A percentile compares a stretch with the other conserved stretches of the same genome.
Evolutionary conservation across 495 filamentous ascomycete genomes (phyloP).

Genomic region (Annulohypoxylon maeteangense): DNA sequence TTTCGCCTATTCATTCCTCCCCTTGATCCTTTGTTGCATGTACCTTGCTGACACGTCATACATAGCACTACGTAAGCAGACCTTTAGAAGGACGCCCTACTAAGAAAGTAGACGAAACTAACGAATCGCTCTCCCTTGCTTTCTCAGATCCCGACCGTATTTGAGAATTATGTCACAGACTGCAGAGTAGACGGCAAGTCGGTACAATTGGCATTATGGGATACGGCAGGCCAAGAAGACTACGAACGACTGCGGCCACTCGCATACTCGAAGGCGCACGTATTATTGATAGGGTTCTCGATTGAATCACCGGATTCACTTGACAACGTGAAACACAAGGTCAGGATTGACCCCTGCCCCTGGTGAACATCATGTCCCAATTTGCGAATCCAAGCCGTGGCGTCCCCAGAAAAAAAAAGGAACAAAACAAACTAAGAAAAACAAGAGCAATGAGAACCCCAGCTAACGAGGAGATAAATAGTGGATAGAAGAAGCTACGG

Average conservation of each 20-base stretch:
- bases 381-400: neutral
- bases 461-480: slow-evolving; percentile 50
- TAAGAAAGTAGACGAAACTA: slow-evolving; percentile 48
- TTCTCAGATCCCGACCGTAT: slow-evolving; percentile 92
- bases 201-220: slow-evolving; percentile 97
- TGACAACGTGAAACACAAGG: slow-evolving; percentile 98
- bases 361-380: neutral
- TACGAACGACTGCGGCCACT: slow-evolving; percentile 95
- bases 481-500: slow-evolving; percentile 98
- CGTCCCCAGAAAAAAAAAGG: neutral
- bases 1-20: slow-evolving; percentile 10
- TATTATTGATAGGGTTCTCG: slow-evolving; percentile 95
- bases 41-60: slow-evolving; percentile 28
- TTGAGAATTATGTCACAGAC: slow-evolving; percentile 99
- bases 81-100: neutral
- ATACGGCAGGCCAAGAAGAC: slow-evolving; percentile 99
- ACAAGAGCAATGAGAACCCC: neutral
- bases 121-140: slow-evolving; percentile 25
- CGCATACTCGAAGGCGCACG: slow-evolving; percentile 97
- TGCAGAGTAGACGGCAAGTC: slow-evolving; percentile 98
- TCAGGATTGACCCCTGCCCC: slow-evolving; percentile 52
- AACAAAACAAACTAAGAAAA: neutral
- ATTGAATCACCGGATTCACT: slow-evolving; percentile 96
- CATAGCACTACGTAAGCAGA: slow-evolving; percentile 76
- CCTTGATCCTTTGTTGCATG: slow-evolving; percentile 10